Evolutionary conservation across 2,329 filamentous ascomycete species (phyloP), one percentile per base, ranked within the genome.

Genomic region (Pseudopyrenochaeta lycopersici): DNA sequence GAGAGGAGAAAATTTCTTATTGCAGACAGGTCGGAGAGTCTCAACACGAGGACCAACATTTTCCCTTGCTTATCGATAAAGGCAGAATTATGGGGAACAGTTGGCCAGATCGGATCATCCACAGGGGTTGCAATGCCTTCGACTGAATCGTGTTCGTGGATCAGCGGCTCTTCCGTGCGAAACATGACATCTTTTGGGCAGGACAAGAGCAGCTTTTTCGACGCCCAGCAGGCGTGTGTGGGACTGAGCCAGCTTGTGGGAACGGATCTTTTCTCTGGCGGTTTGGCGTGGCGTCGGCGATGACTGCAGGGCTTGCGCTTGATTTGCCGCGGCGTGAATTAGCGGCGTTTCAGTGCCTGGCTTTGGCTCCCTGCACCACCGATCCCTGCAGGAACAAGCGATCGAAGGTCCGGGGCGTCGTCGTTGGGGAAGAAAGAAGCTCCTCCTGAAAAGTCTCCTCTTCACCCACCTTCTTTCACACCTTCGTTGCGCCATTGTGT

Each of bases 61-160:
- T 46, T 35, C 23, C 39, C 18, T 52, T 49, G 45, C 52, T 54
- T 60, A 64, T 65, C 58, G 56, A 67, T 60, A 61, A 49, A 49
- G 23, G 41, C 43, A 43, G 20, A 27, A 18, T 41, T 31, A 23
- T 49, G n/a, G 40, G 43, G 42, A 42, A 45, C 14, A 7, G 31
- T 29, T 54, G 56, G 60, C 66, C 53, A 67, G 67, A 68, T 60
- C 57, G 35, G 67, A 70, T 70, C 60, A 48, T 53, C 66, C 32
- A 7, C 55, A 54, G 42, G 58, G 55, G 44, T 48, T 14, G 40
- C 21, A 15, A 52, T 52, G 43, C 10, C 11, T 29, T 21, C 47
- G n/a, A 30, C 35, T 42, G 52, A 48, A 21, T 46, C 42, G 43
- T 55, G 35, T 44, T 20, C 44, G 47, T 12, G 18, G 42, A 23